These are phyloP conservation scores for Exsudoporus frostii DNA, from an alignment of 768 basidiomycete species.

Conservation along the genomic window DNA sequence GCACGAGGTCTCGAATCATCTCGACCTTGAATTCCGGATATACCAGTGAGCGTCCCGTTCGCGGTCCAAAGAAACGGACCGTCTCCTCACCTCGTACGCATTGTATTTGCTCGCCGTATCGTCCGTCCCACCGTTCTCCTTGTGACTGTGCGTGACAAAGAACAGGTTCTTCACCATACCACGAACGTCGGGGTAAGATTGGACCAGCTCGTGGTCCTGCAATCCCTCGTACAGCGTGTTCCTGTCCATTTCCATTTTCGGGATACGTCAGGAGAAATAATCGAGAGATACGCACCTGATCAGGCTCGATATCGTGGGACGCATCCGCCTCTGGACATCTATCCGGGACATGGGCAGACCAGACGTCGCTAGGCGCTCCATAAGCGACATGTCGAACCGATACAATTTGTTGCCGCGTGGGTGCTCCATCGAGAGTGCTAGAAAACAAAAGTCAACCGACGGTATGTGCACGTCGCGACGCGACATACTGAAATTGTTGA, in stretches of 20 bases:
- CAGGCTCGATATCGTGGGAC: slow-evolving; percentile 62
- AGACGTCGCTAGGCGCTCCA: slow-evolving; percentile 63
- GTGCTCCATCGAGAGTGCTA: slow-evolving; percentile 71
- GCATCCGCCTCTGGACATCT: slow-evolving; percentile 73
- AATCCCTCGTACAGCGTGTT: slow-evolving; percentile 60
- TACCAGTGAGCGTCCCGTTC: slow-evolving; percentile 11
- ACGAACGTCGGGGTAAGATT: slow-evolving; percentile 49
- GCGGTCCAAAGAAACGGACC: background rate
- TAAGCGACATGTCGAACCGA: slow-evolving; percentile 69
- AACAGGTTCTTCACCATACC: slow-evolving; percentile 65
- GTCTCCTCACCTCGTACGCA: slow-evolving; percentile 64
- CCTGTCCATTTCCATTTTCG: slow-evolving; percentile 25
- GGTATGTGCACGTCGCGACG: background rate
- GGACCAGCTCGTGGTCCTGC: slow-evolving; percentile 54
- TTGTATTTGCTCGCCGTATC: slow-evolving; percentile 70
- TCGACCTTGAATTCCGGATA: slow-evolving; percentile 25
- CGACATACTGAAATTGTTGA: slow-evolving; percentile 58
- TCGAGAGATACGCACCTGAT: slow-evolving; percentile 18
- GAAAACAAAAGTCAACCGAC: background rate
- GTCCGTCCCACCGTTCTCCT: slow-evolving; percentile 56
- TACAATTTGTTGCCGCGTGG: slow-evolving; percentile 50
- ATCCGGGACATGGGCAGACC: slow-evolving; percentile 68
- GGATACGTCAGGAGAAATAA: background rate
- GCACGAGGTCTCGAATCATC: slow-evolving; percentile 52
- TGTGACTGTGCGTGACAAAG: slow-evolving; percentile 62